These are phyloP conservation scores for Lentinula detonsa DNA, from an alignment of 768 basidiomycete genomes.

Conservation along the genomic window DNA sequence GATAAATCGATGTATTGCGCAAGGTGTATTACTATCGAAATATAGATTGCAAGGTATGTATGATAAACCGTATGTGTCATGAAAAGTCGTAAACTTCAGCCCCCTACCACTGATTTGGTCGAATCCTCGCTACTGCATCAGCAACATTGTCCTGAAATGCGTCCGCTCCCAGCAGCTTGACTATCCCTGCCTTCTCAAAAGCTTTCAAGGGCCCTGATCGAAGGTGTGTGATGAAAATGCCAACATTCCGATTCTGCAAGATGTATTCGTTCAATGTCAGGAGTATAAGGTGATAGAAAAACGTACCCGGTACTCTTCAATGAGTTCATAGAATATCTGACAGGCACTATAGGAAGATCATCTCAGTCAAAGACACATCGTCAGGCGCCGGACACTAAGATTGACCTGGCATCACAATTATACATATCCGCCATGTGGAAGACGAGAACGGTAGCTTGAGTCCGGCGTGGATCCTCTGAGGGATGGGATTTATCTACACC, in stretches of 20 bases:
- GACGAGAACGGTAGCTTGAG: slow-evolving; percentile 70
- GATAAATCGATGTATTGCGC: background rate
- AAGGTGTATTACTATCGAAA: background rate
- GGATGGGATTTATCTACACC: slow-evolving; percentile 79
- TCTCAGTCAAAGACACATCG: slow-evolving; percentile 5
- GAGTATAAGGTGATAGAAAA: background rate
- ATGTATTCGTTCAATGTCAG: no score
- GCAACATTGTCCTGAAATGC: slow-evolving; percentile 45
- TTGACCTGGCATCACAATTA: slow-evolving; percentile 85
- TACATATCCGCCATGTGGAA: slow-evolving; percentile 95
- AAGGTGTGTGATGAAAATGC: slow-evolving; percentile 47
- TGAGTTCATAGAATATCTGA: slow-evolving; percentile 76
- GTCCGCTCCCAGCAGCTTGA: slow-evolving; percentile 40
- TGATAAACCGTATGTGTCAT: background rate
- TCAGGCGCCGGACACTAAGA: slow-evolving; percentile 5
- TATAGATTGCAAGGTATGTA: background rate
- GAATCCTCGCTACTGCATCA: slow-evolving; percentile 33
- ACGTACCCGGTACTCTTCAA: slow-evolving; percentile 70
- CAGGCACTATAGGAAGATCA: slow-evolving; percentile 47
- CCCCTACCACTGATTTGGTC: background rate
- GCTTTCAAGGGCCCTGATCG: slow-evolving; percentile 29
- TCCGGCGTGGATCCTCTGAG: slow-evolving; percentile 76
- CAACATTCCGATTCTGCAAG: slow-evolving; percentile 40
- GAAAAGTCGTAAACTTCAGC: background rate
- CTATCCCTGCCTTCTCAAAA: slow-evolving; percentile 46